Percentiles rank a stretch among this genome's conserved stretches.
Conservation (phyloP, 345 rosid genomes). For the Arabis alpina region DNA sequence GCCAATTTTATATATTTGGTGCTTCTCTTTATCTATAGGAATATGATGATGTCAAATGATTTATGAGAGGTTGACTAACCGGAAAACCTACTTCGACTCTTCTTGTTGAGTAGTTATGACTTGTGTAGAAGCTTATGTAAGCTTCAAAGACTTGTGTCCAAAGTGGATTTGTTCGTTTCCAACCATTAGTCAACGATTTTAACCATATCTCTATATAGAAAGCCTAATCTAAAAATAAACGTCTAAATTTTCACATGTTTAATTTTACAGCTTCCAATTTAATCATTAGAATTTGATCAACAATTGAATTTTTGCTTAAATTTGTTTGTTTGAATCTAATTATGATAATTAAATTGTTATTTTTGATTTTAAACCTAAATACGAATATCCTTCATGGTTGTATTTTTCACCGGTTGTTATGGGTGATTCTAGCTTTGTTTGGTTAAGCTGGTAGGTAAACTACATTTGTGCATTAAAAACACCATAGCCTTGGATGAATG, state of each 20-base stretch:
- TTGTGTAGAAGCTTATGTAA: conserved; percentile 32
- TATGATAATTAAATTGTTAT: too few species aligned
- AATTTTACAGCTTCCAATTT: too few species aligned
- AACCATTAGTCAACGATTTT: conserved; percentile 41
- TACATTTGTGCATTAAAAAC: conserved; percentile 29
- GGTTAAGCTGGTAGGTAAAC: conserved; percentile 32
- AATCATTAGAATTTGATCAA: too few species aligned
- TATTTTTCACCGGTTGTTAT: not conserved
- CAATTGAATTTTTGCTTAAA: too few species aligned
- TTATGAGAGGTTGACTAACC: conserved; percentile 43
- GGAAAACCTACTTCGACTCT: conserved; percentile 39
- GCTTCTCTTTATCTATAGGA: conserved; percentile 1
- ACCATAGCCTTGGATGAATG: not conserved
- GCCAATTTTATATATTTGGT: conserved; percentile 18
- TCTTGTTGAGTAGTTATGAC: conserved; percentile 45
- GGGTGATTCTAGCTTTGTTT: not conserved
- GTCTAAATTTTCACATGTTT: too few species aligned
- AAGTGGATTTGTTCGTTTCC: conserved; percentile 35
- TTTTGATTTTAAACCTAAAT: too few species aligned
- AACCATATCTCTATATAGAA: not conserved
- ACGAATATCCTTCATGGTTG: not conserved
- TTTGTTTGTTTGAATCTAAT: too few species aligned
- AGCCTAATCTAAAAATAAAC: too few species aligned
- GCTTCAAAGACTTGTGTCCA: conserved; percentile 44
- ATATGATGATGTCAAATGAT: conserved; percentile 39